These are phyloP conservation scores for Marasmius sp. DNA, from an alignment of 1,284 basidiomycete genomes.

Conservation along the genomic window DNA sequence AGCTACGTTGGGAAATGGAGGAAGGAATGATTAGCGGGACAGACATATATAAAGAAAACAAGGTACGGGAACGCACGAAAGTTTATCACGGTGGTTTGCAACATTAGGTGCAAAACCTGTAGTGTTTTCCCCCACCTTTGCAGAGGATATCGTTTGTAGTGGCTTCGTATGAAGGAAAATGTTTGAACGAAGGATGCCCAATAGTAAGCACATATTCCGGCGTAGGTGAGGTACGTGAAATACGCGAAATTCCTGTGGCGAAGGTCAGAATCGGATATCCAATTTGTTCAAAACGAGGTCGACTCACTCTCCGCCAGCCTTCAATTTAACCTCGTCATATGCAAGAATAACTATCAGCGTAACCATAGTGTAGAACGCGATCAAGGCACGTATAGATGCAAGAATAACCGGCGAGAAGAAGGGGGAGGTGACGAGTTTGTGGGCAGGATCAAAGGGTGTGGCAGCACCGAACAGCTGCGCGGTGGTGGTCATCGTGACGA, in stretches of 20 bases:
- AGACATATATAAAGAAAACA: conserved; percentile 1
- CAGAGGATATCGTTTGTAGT: conserved; percentile 46
- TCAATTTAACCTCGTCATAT: conserved; percentile 30
- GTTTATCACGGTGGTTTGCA: conserved; percentile 53
- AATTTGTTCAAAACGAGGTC: not conserved
- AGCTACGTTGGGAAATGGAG: conserved; percentile 36
- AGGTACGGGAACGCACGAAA: conserved; percentile 49
- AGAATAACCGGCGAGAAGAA: conserved; percentile 47
- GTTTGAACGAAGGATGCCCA: conserved; percentile 61
- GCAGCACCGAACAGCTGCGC: not conserved
- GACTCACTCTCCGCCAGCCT: conserved; percentile 28
- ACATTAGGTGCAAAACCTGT: conserved; percentile 56
- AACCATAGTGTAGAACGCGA: conserved; percentile 55
- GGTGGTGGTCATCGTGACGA: not conserved
- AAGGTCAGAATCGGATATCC: not conserved
- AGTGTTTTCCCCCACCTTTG: conserved; percentile 56
- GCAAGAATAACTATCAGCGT: conserved; percentile 45
- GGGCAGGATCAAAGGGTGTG: conserved; percentile 51
- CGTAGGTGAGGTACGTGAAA: conserved; percentile 64
- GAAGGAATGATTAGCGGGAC: not conserved
- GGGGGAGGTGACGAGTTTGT: conserved; percentile 60
- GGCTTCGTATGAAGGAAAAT: conserved; percentile 36
- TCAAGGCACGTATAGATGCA: conserved; percentile 43
- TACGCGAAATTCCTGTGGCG: conserved; percentile 55
- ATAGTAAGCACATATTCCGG: conserved; percentile 62